Base-by-base conservation (phyloP, 768 basidiomycete genomes). In the Hericium alpestre region DNA sequence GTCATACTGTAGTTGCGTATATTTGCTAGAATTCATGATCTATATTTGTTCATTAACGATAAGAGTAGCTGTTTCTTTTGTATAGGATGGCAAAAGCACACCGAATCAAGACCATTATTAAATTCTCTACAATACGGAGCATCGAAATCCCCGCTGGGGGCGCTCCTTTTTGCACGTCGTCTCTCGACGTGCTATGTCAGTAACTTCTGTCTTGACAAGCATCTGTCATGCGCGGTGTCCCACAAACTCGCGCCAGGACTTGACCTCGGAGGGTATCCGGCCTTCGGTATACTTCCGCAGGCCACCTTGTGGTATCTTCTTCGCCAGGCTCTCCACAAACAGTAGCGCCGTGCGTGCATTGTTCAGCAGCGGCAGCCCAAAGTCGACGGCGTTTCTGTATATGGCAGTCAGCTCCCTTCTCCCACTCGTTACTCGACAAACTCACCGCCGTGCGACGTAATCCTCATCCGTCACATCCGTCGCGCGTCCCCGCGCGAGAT, bases 381-480 rank as follows among this genome's bases (percentile, higher is more conserved):
- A 57, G 40, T 58, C 53, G 20, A 60, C 56, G 25, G 51, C 59
- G n/a, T 57, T 64, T 38, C 60, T 62, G 39, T 13, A 46, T 13
- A 46, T 7, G 25, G 27, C 23, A 56, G 50, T 59, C 38, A n/a
- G 15, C n/a, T 4, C 16, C 13, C 16, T 3, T 18, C 43, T 46
- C 18, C 10, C 47, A 56, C 56, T 57, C 16, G 4, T 50, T 43
- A 38, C 6, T 55, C 12, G 43, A 37, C 23, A 20, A 56, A 76
- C 81, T 64, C 66, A 87, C 84, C 88, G 79, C 67, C 96, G 81
- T 55, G 96, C 95, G 50, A 97, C 94, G 65, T 99, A 99, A 65
- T 98, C 93, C 67, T 97, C 91, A 67, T 98, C 96, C 12, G 83
- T 76, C 12, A 85, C 82, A 64, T 83, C 82, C 43, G 73, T 74